Evolutionary conservation across 1,139 yeast genomes (phyloP).

Genomic region (Suhomyces ambrosiae): DNA sequence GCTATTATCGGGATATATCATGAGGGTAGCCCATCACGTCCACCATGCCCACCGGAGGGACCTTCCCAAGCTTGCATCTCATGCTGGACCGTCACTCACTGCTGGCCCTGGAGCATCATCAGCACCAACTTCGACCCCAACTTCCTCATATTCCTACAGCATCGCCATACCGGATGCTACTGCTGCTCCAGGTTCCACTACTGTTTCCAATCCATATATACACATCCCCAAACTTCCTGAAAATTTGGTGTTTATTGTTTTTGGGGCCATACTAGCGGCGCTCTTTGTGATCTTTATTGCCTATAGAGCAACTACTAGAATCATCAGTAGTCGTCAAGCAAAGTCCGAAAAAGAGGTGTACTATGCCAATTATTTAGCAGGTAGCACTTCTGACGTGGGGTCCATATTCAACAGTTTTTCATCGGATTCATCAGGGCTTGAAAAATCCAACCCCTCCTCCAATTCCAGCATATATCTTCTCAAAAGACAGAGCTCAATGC

Average conservation of each 20-base stretch:
- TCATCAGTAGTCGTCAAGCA: conserved; percentile 32
- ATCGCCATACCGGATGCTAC: conserved; percentile 18
- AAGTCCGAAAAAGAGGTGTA: conserved; percentile 41
- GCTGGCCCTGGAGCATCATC: conserved; percentile 21
- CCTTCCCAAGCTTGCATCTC: conserved; percentile 5
- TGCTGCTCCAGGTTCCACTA: not conserved
- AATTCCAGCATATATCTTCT: conserved; percentile 13
- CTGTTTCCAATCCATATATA: conserved; percentile 36
- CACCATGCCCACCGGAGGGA: conserved; percentile 7
- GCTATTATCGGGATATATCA: too few species aligned
- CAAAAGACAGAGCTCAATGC: conserved; percentile 13
- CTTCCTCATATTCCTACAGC: conserved; percentile 20
- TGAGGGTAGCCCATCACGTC: conserved; percentile 1
- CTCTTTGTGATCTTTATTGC: conserved; percentile 24
- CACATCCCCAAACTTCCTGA: conserved; percentile 26
- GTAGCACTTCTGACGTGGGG: conserved; percentile 5
- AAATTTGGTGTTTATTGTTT: conserved; percentile 46
- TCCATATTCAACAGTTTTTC: conserved; percentile 11
- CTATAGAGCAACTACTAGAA: conserved; percentile 27
- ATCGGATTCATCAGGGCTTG: conserved; percentile 34
- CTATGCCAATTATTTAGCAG: conserved; percentile 16
- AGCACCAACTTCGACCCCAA: conserved; percentile 4
- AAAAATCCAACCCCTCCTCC: conserved; percentile 19
- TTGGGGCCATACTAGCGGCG: conserved; percentile 40
- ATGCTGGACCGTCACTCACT: conserved; percentile 8